Evolutionary conservation across 2,329 filamentous ascomycete genomes (phyloP).

Genomic region (Beauveria brongniartii): DNA sequence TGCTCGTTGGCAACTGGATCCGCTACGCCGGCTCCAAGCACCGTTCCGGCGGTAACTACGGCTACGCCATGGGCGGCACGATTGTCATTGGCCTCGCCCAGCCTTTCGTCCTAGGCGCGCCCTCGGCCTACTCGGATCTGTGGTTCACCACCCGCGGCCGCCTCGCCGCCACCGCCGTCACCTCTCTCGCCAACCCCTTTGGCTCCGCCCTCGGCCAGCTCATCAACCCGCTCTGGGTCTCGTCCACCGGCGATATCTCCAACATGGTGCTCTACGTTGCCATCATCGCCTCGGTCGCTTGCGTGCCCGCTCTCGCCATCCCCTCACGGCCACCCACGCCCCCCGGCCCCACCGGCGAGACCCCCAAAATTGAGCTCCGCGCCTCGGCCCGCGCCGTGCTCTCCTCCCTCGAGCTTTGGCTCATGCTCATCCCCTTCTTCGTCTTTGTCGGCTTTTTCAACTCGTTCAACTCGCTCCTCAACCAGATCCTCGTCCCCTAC

Average conservation of each 20-base stretch:
- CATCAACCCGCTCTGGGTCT: slow-evolving; percentile 71
- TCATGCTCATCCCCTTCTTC: slow-evolving; percentile 72
- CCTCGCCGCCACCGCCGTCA: slow-evolving; percentile 78
- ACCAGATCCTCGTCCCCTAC: slow-evolving; percentile 84
- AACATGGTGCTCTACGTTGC: slow-evolving; percentile 78
- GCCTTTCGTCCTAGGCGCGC: slow-evolving; percentile 83
- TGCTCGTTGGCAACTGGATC: slow-evolving; percentile 84
- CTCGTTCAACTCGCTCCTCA: slow-evolving; percentile 76
- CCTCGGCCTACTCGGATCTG: slow-evolving; percentile 83
- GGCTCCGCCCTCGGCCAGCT: slow-evolving; percentile 85
- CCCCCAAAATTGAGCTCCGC: slow-evolving; percentile 44
- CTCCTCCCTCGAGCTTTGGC: slow-evolving; percentile 63
- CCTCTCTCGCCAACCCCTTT: slow-evolving; percentile 80
- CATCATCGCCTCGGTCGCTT: slow-evolving; percentile 54
- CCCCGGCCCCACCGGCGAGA: slow-evolving; percentile 57
- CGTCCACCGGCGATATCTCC: slow-evolving; percentile 56
- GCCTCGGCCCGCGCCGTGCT: slow-evolving; percentile 45
- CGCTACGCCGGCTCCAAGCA: slow-evolving; percentile 63
- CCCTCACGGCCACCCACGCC: slow-evolving; percentile 71
- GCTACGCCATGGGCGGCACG: slow-evolving; percentile 78
- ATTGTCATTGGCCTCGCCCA: slow-evolving; percentile 84
- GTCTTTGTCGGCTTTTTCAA: slow-evolving; percentile 93
- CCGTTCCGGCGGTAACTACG: slow-evolving; percentile 54
- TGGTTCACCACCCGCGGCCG: slow-evolving; percentile 87
- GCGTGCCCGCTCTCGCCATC: slow-evolving; percentile 73